These are phyloP conservation scores for Thraustochytrium sp. DNA, from an alignment of 352 stramenopile genomes.

Conservation along the genomic window DNA sequence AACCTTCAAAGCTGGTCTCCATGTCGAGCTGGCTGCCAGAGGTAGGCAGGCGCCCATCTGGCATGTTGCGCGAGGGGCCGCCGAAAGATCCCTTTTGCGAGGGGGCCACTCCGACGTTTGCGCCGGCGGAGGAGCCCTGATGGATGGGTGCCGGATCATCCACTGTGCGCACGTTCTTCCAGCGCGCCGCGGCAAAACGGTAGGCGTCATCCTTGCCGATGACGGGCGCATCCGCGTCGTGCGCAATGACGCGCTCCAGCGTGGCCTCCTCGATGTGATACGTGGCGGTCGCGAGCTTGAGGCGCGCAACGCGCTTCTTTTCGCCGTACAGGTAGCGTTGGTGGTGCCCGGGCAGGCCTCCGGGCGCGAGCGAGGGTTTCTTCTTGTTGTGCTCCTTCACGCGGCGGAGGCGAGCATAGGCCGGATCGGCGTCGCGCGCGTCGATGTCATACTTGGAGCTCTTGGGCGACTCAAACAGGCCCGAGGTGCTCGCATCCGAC, in stretches of 20 bases:
- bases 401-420: background rate
- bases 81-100: no score
- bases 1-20: no score
- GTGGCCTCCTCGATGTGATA: background rate
- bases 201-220: background rate
- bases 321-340: background rate
- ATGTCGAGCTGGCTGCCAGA: no score
- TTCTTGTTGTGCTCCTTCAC: background rate
- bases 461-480: background rate
- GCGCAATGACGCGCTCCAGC: background rate
- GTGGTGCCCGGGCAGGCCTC: background rate
- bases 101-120: no score
- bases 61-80: no score
- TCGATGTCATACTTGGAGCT: background rate
- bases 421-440: background rate
- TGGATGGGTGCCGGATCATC: background rate
- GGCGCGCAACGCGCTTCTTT: background rate
- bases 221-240: background rate
- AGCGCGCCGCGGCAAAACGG: background rate
- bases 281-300: background rate
- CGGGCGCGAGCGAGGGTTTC: background rate
- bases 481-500: background rate
- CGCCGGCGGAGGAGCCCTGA: no score
- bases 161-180: conserved; percentile 7
- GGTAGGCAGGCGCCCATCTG: no score